Evolutionary conservation across 768 basidiomycete genomes (phyloP).

Genomic region (Russula abietina): DNA sequence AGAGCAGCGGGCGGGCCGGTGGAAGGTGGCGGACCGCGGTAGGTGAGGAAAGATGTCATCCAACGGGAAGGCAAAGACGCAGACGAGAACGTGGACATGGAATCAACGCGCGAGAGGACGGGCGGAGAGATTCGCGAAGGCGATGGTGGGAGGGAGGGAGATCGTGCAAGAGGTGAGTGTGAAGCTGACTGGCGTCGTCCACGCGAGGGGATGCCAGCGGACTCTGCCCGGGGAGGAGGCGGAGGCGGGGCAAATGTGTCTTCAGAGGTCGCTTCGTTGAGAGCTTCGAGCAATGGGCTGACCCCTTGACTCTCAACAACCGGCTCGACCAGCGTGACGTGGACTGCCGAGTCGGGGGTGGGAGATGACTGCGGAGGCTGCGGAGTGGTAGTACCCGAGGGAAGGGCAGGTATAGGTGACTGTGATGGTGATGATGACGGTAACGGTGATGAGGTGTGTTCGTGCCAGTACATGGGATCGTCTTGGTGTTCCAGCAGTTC

Average conservation of each 20-base stretch:
- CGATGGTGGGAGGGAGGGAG: slow-evolving; percentile 32
- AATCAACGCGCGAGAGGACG: slow-evolving; percentile 33
- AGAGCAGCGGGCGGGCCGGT: slow-evolving; percentile 13
- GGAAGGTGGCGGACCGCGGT: slow-evolving; percentile 21
- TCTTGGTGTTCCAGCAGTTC: slow-evolving; percentile 63
- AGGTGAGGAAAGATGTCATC: slow-evolving; percentile 44
- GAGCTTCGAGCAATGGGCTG: slow-evolving; percentile 14
- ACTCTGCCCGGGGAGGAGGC: neutral
- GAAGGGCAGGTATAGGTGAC: slow-evolving; percentile 1
- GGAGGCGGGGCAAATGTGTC: slow-evolving; percentile 4
- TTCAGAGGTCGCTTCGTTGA: slow-evolving; percentile 21
- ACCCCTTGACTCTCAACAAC: neutral
- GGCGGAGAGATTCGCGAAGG: slow-evolving; percentile 34
- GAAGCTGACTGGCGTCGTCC: slow-evolving; percentile 11
- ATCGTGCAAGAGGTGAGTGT: slow-evolving; percentile 22
- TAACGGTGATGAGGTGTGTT: neutral
- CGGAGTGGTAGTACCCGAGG: slow-evolving; percentile 17
- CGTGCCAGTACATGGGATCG: slow-evolving; percentile 54
- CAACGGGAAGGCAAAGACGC: slow-evolving; percentile 44
- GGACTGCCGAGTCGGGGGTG: neutral
- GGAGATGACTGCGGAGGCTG: slow-evolving; percentile 14
- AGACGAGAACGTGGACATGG: slow-evolving; percentile 36
- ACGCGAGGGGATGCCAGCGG: slow-evolving; percentile 8
- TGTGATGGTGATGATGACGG: slow-evolving; percentile 1
- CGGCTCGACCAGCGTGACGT: neutral